Evolutionary conservation across 2,329 filamentous ascomycete genomes (phyloP).

Genomic region (Colletotrichum scovillei): DNA sequence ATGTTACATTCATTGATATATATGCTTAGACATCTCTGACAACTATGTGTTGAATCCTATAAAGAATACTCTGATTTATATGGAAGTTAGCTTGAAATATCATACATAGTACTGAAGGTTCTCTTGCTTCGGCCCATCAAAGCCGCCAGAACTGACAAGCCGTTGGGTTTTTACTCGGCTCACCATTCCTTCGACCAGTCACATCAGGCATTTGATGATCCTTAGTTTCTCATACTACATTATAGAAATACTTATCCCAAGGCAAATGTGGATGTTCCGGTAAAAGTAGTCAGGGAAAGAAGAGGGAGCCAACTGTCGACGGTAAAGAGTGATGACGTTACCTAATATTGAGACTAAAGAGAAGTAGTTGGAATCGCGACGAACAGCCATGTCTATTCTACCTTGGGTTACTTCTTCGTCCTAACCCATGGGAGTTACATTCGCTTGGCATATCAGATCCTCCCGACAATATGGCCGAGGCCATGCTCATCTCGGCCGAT

Average conservation of each 20-base stretch:
- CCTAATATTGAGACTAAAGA: not conserved
- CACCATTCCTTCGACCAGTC: not conserved
- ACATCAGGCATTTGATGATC: no score
- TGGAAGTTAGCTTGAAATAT: no score
- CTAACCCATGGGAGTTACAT: not conserved
- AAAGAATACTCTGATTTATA: no score
- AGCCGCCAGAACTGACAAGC: no score
- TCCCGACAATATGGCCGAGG: slow-evolving; percentile 22
- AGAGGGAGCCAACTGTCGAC: not conserved
- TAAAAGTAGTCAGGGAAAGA: not conserved
- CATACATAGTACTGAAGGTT: no score
- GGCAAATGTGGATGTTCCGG: not conserved
- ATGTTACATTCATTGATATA: no score
- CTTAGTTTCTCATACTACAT: not conserved
- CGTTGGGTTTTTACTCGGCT: no score
- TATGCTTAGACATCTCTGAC: no score
- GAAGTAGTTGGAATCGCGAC: no score
- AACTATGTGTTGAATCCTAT: no score
- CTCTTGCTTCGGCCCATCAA: no score
- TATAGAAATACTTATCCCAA: not conserved
- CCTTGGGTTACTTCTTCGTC: not conserved
- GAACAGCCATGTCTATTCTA: not conserved
- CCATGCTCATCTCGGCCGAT: not conserved
- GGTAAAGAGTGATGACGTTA: not conserved
- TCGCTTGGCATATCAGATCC: not conserved